Percentiles rank a stretch among this genome's conserved stretches.
These are phyloP conservation scores for Phytophthora sojae DNA, from an alignment of 352 stramenopile species.

Conservation along the genomic window DNA sequence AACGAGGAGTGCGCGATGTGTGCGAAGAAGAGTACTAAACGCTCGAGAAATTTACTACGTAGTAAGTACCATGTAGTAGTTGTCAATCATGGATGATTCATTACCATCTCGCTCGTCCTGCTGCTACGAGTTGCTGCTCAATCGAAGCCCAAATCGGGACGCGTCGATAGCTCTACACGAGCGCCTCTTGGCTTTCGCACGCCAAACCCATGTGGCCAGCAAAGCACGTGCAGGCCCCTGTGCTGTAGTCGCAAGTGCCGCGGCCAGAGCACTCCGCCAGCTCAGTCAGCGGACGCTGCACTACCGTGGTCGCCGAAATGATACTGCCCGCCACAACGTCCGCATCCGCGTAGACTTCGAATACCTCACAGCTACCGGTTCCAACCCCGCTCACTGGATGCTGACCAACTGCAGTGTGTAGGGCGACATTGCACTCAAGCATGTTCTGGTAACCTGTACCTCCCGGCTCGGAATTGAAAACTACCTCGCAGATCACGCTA, in stretches of 20 bases:
- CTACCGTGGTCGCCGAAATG: background rate
- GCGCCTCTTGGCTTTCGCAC: constrained; percentile 63
- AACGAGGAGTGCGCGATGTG: constrained; percentile 34
- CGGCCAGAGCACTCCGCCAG: constrained; percentile 68
- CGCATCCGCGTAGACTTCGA: no score
- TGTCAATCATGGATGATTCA: no score
- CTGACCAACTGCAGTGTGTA: constrained; percentile 41
- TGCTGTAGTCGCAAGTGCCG: constrained; percentile 60
- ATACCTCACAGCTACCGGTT: background rate
- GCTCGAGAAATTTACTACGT: no score
- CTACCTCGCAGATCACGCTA: constrained; percentile 28
- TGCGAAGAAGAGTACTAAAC: constrained; percentile 32
- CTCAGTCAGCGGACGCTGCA: constrained; percentile 48
- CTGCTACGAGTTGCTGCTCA: background rate
- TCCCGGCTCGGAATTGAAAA: constrained; percentile 52
- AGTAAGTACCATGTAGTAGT: no score
- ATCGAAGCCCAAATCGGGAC: no score
- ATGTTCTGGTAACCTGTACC: constrained; percentile 67
- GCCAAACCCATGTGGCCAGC: constrained; percentile 79
- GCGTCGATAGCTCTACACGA: no score
- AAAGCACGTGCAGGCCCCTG: constrained; percentile 71
- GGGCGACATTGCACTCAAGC: constrained; percentile 52
- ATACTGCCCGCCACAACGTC: no score
- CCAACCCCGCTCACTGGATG: constrained; percentile 40
- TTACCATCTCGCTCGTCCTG: background rate